A percentile compares a stretch with the other conserved stretches of the same genome.
phyloP scores from a whole-genome alignment of 2,329 filamentous ascomycete species.

The Hymenoscyphus salicellus region DNA sequence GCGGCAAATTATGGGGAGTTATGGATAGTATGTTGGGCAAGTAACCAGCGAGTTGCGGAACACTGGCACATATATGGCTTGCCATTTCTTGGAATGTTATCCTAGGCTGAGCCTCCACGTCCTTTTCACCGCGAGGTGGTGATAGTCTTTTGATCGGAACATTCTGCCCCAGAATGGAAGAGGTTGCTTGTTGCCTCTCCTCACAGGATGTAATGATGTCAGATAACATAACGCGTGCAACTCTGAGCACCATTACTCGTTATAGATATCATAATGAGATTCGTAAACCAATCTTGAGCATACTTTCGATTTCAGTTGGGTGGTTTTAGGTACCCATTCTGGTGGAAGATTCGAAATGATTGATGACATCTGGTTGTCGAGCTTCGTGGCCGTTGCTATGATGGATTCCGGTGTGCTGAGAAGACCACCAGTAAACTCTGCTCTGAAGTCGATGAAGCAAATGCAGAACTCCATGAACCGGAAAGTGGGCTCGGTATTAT shows the following conservation, averaged over 20 bases:
- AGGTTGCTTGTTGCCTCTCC: not conserved
- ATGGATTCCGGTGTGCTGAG: constrained; percentile 5
- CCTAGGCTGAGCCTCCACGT: not conserved
- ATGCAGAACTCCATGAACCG: constrained; percentile 4
- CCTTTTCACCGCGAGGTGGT: no score
- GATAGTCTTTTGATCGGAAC: no score
- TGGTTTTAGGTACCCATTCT: not conserved
- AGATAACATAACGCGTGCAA: constrained; percentile 14
- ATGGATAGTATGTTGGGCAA: not conserved
- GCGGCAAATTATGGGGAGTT: not conserved
- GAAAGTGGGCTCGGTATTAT: constrained; percentile 9
- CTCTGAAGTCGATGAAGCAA: constrained; percentile 15
- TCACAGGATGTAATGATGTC: constrained; percentile 3
- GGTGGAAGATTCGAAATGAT: not conserved
- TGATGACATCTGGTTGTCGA: not conserved
- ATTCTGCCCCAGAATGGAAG: not conserved
- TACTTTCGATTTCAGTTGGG: not conserved
- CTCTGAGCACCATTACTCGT: constrained; percentile 16
- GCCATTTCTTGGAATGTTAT: not conserved
- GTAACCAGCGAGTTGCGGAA: constrained; percentile 14
- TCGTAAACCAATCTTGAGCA: constrained; percentile 13
- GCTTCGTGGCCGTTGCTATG: not conserved
- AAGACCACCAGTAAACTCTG: constrained; percentile 4
- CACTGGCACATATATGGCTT: constrained; percentile 9
- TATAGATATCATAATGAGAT: constrained; percentile 19